Evolutionary conservation across 2,329 filamentous ascomycete genomes (phyloP).

Genomic region (Fusarium poae): DNA sequence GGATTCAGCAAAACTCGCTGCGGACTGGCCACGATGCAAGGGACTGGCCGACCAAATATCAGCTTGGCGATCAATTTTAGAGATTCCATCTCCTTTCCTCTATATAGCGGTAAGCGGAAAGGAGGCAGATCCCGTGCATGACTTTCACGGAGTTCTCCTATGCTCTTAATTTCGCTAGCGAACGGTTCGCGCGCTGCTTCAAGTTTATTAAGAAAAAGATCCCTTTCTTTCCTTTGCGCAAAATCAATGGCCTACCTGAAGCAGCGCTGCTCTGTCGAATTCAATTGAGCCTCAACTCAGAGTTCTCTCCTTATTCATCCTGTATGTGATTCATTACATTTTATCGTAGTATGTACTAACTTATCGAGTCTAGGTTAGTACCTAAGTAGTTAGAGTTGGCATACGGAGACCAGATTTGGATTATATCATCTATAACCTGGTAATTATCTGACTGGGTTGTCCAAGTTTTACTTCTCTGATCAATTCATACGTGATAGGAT

Average conservation of each 20-base stretch:
- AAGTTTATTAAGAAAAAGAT: neutral
- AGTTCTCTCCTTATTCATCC: conserved; percentile 7
- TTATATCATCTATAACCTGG: neutral
- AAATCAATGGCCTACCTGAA: neutral
- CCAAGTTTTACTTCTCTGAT: conserved; percentile 1
- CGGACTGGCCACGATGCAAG: conserved; percentile 23
- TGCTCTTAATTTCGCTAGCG: conserved; percentile 1
- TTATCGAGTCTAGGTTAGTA: neutral
- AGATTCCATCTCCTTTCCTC: conserved; percentile 1
- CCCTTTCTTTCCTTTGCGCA: neutral
- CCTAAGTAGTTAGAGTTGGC: neutral
- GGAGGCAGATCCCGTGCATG: conserved; percentile 20
- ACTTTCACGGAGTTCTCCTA: neutral
- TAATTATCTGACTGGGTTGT: neutral
- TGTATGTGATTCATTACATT: neutral
- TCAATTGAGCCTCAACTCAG: neutral
- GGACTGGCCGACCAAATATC: conserved; percentile 3
- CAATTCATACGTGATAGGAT: neutral
- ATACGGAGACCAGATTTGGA: neutral
- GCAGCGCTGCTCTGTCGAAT: neutral
- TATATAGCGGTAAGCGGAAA: conserved; percentile 5
- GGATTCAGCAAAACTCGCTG: conserved; percentile 18
- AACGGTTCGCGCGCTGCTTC: neutral
- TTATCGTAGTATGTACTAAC: neutral
- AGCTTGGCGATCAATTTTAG: conserved; percentile 7